Evolutionary conservation across 2,329 filamentous ascomycete species (phyloP), one percentile per base, ranked within the genome.

Genomic region (Ophiocordyceps unilateralis): DNA sequence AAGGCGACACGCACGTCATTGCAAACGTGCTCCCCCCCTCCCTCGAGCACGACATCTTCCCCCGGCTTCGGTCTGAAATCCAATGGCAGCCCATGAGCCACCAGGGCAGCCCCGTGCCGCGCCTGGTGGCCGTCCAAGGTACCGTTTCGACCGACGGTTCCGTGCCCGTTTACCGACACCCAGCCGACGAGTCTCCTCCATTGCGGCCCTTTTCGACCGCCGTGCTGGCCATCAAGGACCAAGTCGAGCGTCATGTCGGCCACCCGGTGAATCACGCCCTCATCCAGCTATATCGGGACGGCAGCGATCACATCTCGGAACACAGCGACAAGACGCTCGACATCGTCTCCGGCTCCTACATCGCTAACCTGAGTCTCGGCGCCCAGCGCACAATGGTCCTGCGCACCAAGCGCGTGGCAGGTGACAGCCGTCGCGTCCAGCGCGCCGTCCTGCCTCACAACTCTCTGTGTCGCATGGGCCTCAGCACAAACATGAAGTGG

Each of bases 251-350:
- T 44, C 66, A 75, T 15, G 69, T 93, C 1, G 81, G 83, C 0
- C 91, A 96, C 53, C 65, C 74, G 1, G 63, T 98, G 37, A 98
- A 98, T 54, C 91, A 98, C 57, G 88, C 80, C 1, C 65, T 98
- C 40, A 93, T 98, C 39, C 91, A 98, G 55, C 74, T 87, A 45
- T 98, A 98, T 55, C 83, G 91, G n/a, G 72, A 74, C 50, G 85
- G 89, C 3, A 77, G 76, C 40, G 91, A 98, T 61, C 86, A 86
- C 57, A 98, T 98, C 48, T 91, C 85, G 1, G 91, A 98, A 57
- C 91, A 98, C 56, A 93, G 86, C 34, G 91, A 98, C 58, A 98
- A 98, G 63, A 94, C 89, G 0, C 68, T 98, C 21, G 91, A 98
- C 57, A 91, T 98, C 44, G 78, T 77, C 12, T 76, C 73, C 22